phyloP scores from a whole-genome alignment of 345 rosid genomes.

The Ceriops zippeliana region DNA sequence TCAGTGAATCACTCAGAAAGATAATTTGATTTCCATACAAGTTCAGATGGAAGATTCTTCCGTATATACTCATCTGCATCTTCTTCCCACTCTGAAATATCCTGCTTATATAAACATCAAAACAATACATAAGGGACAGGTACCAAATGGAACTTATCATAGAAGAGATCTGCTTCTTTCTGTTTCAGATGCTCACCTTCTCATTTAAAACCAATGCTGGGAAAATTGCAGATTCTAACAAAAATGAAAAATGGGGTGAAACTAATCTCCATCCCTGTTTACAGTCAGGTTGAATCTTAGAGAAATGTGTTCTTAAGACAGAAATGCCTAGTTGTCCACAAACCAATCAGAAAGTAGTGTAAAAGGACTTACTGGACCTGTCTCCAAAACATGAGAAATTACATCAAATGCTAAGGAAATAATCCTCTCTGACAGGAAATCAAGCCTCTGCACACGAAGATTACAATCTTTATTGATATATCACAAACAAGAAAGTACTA shows the following conservation, averaged over 20 bases:
- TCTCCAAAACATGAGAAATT: slow-evolving; percentile 72
- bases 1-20: slow-evolving; percentile 9
- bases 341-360: slow-evolving; percentile 5
- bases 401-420: slow-evolving; percentile 75
- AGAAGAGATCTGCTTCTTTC: neutral
- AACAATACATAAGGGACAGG: slow-evolving; percentile 9
- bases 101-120: slow-evolving; percentile 39
- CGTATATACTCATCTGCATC: slow-evolving; percentile 83
- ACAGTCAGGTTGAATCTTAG: slow-evolving; percentile 18
- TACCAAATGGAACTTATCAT: slow-evolving; percentile 7
- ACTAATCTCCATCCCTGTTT: slow-evolving; percentile 89
- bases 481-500: slow-evolving; percentile 13
- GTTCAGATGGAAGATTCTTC: slow-evolving; percentile 80
- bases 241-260: slow-evolving; percentile 69
- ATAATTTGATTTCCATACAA: slow-evolving; percentile 43
- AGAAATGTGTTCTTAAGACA: slow-evolving; percentile 3
- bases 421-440: slow-evolving; percentile 59
- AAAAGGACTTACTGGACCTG: slow-evolving; percentile 65
- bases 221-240: slow-evolving; percentile 77
- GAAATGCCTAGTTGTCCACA: slow-evolving; percentile 1
- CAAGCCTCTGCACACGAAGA: slow-evolving; percentile 55
- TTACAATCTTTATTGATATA: slow-evolving; percentile 9
- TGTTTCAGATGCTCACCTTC: slow-evolving; percentile 43
- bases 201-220: slow-evolving; percentile 70
- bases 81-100: slow-evolving; percentile 82